phyloP scores from a whole-genome alignment of 2,329 filamentous ascomycete species.

The Aspergillus fischeri region DNA sequence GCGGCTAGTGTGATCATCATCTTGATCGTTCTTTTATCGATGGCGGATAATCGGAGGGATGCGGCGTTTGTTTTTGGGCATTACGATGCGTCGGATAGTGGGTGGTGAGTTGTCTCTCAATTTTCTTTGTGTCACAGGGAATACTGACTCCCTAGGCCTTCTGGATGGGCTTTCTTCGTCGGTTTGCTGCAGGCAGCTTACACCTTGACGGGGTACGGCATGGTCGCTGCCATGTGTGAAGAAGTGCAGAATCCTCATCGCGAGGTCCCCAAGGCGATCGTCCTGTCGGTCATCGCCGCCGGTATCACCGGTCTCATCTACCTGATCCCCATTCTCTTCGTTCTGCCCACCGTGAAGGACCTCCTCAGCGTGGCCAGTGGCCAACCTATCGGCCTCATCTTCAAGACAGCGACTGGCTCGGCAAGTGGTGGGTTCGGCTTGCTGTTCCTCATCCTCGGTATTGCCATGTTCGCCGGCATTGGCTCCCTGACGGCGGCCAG shows the following conservation, averaged over 20 bases:
- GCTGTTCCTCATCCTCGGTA: constrained; percentile 70
- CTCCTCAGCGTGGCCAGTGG: constrained; percentile 65
- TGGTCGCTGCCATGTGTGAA: constrained; percentile 69
- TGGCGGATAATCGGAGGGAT: constrained; percentile 55
- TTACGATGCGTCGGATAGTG: constrained; percentile 62
- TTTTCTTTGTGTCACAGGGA: no score
- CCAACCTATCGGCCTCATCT: constrained; percentile 71
- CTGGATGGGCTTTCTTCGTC: constrained; percentile 69
- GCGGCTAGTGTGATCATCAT: constrained; percentile 64
- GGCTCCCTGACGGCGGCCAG: constrained; percentile 71
- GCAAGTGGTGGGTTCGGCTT: constrained; percentile 70
- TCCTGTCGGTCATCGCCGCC: constrained; percentile 63
- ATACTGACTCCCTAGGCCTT: constrained; percentile 42
- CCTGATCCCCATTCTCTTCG: constrained; percentile 70
- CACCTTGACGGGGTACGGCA: constrained; percentile 56
- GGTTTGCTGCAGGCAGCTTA: constrained; percentile 61
- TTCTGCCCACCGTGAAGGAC: constrained; percentile 62
- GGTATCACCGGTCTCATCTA: constrained; percentile 64
- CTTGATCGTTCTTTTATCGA: constrained; percentile 57
- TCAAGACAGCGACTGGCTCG: constrained; percentile 71
- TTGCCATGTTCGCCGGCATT: constrained; percentile 71
- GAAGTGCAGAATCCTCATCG: constrained; percentile 65
- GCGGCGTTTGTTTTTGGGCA: constrained; percentile 65
- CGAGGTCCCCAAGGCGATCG: constrained; percentile 68
- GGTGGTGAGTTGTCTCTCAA: constrained; percentile 47